phyloP scores from a whole-genome alignment of 306 rosid species.

The Cyamopsis tetragonoloba region DNA sequence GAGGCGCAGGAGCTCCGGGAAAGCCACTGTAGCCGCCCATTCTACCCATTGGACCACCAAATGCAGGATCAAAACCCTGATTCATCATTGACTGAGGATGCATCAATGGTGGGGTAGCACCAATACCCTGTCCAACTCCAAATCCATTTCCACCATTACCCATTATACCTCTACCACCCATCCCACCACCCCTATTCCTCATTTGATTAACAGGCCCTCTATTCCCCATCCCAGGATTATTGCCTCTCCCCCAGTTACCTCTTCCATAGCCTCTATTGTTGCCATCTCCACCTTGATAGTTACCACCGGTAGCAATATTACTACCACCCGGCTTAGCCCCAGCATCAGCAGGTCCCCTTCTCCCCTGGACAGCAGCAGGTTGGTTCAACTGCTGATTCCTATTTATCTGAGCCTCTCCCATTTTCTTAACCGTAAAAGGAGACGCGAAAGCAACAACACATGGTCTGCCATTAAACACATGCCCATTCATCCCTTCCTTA shows the following conservation, averaged over 20 bases:
- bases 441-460: slow-evolving; percentile 89
- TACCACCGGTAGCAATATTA: slow-evolving; percentile 73
- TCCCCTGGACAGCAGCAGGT: slow-evolving; percentile 41
- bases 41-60: slow-evolving; percentile 91
- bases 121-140: slow-evolving; percentile 92
- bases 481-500: slow-evolving; percentile 93
- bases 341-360: slow-evolving; percentile 70
- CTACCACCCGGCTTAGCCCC: slow-evolving; percentile 62
- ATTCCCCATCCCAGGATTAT: slow-evolving; percentile 73
- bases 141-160: slow-evolving; percentile 89
- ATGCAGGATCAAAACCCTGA: slow-evolving; percentile 95
- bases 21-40: slow-evolving; percentile 90
- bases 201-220: slow-evolving; percentile 79
- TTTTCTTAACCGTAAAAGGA: slow-evolving; percentile 77
- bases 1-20: slow-evolving; percentile 86
- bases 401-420: slow-evolving; percentile 91
- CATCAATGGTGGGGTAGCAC: slow-evolving; percentile 72
- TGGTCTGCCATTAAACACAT: slow-evolving; percentile 76
- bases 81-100: slow-evolving; percentile 92
- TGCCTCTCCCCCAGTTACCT: slow-evolving; percentile 93
- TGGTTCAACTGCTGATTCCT: slow-evolving; percentile 70
- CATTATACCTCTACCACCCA: slow-evolving; percentile 88
- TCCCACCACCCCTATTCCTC: slow-evolving; percentile 81
- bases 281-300: slow-evolving; percentile 88
- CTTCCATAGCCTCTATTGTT: slow-evolving; percentile 77